Evolutionary conservation across 1,139 yeast genomes (phyloP), one percentile per base, ranked within the genome.

Genomic region (Blastobotrys arbuscula): DNA sequence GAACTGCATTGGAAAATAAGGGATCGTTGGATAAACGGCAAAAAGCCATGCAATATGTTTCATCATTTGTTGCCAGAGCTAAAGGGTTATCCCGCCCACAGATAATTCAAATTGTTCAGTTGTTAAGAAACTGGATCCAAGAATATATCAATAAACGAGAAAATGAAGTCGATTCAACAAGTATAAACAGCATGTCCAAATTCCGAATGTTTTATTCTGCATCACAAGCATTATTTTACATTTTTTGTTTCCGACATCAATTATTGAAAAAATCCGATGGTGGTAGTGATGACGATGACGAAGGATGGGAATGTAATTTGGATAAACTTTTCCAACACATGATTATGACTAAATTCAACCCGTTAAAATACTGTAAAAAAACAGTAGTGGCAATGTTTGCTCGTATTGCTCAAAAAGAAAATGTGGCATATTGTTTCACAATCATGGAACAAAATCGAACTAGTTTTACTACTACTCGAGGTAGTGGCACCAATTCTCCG

Each of bases 371-470:
- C 69, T 89, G 97, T 66, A 92, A 90, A 62, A 94, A 88, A 60
- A 88, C 95, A 15, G 97, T 94, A 47, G 96, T 90, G 52, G 77
- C 82, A 26, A 92, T 90, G 73, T 92, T 92, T 72, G 97, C 98
- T 13, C 84, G 88, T 58, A 80, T 92, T 45, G 89, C 97, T 2
- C 94, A 94, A 56, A 83, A 82, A 60, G 85, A 89, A 56, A 88
- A 88, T 60, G 86, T 88, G 20, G 94, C 95, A 49, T 92, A 90
- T 67, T 90, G 97, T 66, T 90, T 86, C 67, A 84, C 96, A 26
- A 87, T 90, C 43, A 85, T 92, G 55, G 97, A 92, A 61, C 89
- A 86, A 61, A 92, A 90, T 67, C 84, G 88, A 61, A 65, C 71
- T 52, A 36, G 55, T 15, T 35, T 41, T 23, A 19, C 48, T 10